Evolutionary conservation across 352 stramenopile genomes (phyloP).

Genomic region (Globisporangium acanthophoron): DNA sequence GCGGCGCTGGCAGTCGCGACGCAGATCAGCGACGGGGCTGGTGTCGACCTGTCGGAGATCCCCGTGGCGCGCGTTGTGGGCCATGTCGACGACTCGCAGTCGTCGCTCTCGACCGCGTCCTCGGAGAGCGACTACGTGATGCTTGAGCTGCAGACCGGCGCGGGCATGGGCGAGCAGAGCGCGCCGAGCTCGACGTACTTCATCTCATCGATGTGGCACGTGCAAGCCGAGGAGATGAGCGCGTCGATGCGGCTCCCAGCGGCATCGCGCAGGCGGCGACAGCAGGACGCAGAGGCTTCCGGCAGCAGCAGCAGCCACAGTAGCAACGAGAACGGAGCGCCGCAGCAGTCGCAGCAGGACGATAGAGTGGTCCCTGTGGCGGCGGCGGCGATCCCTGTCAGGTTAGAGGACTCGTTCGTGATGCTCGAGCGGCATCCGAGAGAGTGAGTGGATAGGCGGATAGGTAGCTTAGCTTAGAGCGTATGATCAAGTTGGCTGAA

Average conservation of each 20-base stretch:
- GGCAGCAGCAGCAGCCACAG: conserved; percentile 1
- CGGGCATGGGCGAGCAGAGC: conserved; percentile 31
- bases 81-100: conserved; percentile 9
- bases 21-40: conserved; percentile 17
- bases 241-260: conserved; percentile 43
- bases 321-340: conserved; percentile 7
- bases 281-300: neutral
- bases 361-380: conserved; percentile 6
- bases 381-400: neutral
- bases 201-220: conserved; percentile 74
- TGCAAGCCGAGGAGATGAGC: conserved; percentile 75
- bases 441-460: conserved; percentile 1
- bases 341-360: neutral
- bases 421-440: conserved; percentile 47
- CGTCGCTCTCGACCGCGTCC: conserved; percentile 4
- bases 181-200: conserved; percentile 65
- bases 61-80: conserved; percentile 55
- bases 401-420: conserved; percentile 70
- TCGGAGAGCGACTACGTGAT: conserved; percentile 72
- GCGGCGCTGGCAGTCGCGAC: conserved; percentile 16
- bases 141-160: conserved; percentile 70
- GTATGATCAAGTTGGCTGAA: neutral
- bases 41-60: conserved; percentile 26
- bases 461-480: neutral
- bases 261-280: conserved; percentile 4